phyloP scores from a whole-genome alignment of 352 stramenopile genomes.

The Phytophthora fragariae region DNA sequence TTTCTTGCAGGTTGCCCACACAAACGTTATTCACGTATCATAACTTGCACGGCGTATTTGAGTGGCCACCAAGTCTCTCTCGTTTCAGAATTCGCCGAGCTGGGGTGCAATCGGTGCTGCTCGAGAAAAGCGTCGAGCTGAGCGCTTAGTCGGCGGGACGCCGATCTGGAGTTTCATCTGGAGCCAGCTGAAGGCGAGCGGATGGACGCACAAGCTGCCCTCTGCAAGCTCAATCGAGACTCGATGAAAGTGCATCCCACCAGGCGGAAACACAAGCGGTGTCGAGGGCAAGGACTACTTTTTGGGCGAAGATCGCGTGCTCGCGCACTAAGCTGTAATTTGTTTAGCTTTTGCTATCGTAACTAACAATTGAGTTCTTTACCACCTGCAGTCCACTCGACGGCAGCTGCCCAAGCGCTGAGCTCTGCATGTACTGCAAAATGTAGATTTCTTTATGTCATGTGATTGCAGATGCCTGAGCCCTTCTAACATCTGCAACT shows the following conservation, averaged over 20 bases:
- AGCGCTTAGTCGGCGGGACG: not conserved
- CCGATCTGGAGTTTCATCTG: not conserved
- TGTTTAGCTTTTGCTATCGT: not conserved
- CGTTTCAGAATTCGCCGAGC: too few species aligned
- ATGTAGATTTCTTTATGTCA: not conserved
- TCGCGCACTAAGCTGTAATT: not conserved
- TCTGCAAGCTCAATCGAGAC: not conserved
- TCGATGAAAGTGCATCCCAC: not conserved
- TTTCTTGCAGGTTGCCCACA: not conserved
- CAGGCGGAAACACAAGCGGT: not conserved
- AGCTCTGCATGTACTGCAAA: not conserved
- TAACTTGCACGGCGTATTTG: not conserved
- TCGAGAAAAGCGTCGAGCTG: not conserved
- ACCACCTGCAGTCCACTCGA: not conserved
- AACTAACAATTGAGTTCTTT: not conserved
- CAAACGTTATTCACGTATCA: not conserved
- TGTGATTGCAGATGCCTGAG: too few species aligned
- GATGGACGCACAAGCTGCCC: not conserved
- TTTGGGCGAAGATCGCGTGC: not conserved
- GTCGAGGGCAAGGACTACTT: not conserved
- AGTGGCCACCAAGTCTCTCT: not conserved
- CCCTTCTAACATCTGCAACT: too few species aligned
- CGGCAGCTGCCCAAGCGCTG: not conserved
- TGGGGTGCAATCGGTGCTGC: too few species aligned
- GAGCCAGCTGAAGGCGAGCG: not conserved